Percentiles rank a stretch among this genome's conserved stretches.
phyloP scores from a whole-genome alignment of 192 early-diverging fungal genomes.

The Entomortierella lignicola region DNA sequence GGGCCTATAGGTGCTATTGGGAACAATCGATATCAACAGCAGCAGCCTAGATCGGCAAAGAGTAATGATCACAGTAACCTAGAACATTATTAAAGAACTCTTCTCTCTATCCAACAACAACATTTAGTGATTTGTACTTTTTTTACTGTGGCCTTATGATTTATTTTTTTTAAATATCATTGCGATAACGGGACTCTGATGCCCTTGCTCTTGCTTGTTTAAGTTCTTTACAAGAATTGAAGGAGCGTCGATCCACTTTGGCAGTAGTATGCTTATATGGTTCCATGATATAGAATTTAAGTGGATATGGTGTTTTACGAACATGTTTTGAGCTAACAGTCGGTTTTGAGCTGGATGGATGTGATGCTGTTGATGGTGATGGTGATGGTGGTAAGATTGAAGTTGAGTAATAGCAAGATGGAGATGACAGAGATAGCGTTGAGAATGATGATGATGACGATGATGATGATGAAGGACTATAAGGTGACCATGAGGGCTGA shows the following conservation, averaged over 20 bases:
- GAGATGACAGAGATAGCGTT: too few species aligned
- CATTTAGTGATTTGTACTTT: not conserved
- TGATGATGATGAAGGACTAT: not conserved
- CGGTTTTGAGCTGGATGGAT: too few species aligned
- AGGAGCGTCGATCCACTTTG: constrained; percentile 34
- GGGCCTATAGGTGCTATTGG: constrained; percentile 26
- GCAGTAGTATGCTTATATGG: constrained; percentile 16
- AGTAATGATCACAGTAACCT: not conserved
- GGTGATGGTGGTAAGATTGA: too few species aligned
- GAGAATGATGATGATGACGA: not conserved
- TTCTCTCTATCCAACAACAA: not conserved
- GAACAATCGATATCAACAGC: constrained; percentile 9
- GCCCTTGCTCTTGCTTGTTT: constrained; percentile 11
- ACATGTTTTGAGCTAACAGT: too few species aligned
- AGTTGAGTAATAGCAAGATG: too few species aligned
- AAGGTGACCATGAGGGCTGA: not conserved
- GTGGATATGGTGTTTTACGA: too few species aligned
- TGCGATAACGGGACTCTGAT: not conserved
- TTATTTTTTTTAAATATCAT: not conserved
- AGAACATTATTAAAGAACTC: constrained; percentile 3
- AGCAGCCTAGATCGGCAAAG: not conserved
- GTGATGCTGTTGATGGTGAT: too few species aligned
- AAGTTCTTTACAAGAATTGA: constrained; percentile 26
- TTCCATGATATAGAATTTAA: constrained; percentile 14
- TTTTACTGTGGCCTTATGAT: too few species aligned